Evolutionary conservation across 352 stramenopile genomes (phyloP), one percentile per base, ranked within the genome.

Genomic region (Phytophthora sp.): DNA sequence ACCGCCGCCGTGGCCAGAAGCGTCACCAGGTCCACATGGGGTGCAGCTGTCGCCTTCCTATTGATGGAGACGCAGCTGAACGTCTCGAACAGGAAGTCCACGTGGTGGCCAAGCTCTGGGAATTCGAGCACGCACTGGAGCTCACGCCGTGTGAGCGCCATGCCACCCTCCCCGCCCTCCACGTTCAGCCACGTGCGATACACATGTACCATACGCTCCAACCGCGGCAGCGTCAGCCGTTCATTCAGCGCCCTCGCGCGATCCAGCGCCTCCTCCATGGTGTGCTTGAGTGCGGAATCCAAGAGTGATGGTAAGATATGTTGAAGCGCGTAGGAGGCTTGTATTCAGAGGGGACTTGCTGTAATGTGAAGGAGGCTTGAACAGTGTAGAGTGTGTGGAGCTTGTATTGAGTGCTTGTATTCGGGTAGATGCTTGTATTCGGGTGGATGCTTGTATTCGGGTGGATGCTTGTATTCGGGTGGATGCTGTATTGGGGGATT

Each of bases 91-190:
- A 93, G 76, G 63, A 87, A 89, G 21, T 71, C 70, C 27, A 89
- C 58, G 39, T 67, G 67, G 12, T 57, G 30, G 13, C 65, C 45
- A 18, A 66, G 41, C 15, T 56, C 38, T 7, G 79, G 78, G 31
- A 79, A 85, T 63, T 90, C 81, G 16, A 93, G 56, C 29, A 89
- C 71, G 47, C 74, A 86, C 57, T 82, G 78, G 41, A 92, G 71
- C 63, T 92, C 83, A 58, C 85, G 77, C 20, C 60, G 66, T 2
- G 85, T 82, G 63, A 91, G 71, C 52, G 79, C 74, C 59, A 88
- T 83, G 29, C 85, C 78, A 36, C 74, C 83, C n/a, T 88, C 80
- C 18, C 86, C 63, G 26, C 81, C 76, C 20, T 74, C 69, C 16
- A 73, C 63, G 45, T 75, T 80, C 54, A 92, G 57, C 76, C 76